Conservation (phyloP, 2,329 filamentous ascomycete genomes). For the Microdochium bolleyi region DNA sequence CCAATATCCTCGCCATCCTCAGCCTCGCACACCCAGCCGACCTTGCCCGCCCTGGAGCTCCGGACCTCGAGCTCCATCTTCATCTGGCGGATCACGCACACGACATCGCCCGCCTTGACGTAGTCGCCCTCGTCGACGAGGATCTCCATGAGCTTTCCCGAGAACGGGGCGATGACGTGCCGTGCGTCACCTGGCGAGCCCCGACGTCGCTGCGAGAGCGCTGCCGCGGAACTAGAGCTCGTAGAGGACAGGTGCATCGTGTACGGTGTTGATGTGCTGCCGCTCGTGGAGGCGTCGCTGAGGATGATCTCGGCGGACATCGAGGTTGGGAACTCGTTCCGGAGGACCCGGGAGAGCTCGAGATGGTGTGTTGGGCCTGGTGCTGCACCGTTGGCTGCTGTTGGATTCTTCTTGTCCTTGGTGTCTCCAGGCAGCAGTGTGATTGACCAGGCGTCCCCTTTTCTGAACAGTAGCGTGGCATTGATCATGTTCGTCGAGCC, state of each 20-base stretch:
- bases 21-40: slow-evolving; percentile 44
- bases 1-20: slow-evolving; percentile 45
- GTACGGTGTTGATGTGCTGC: background rate
- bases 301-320: slow-evolving; percentile 44
- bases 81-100: slow-evolving; percentile 57
- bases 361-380: slow-evolving; percentile 36
- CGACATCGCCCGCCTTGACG: slow-evolving; percentile 39
- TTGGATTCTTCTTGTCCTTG: slow-evolving; percentile 1
- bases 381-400: slow-evolving; percentile 19
- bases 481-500: slow-evolving; percentile 13
- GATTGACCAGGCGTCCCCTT: slow-evolving; percentile 51
- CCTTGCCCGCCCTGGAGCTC: slow-evolving; percentile 33
- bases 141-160: slow-evolving; percentile 52
- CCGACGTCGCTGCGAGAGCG: slow-evolving; percentile 38
- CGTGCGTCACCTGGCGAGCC: slow-evolving; percentile 38
- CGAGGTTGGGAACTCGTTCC: slow-evolving; percentile 51
- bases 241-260: slow-evolving; percentile 7
- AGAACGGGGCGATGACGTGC: slow-evolving; percentile 48
- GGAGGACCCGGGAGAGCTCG: slow-evolving; percentile 41
- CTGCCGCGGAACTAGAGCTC: slow-evolving; percentile 33
- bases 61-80: slow-evolving; percentile 63
- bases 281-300: slow-evolving; percentile 28
- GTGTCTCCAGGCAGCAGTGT: slow-evolving; percentile 18
- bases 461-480: slow-evolving; percentile 40
- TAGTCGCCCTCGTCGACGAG: slow-evolving; percentile 43